Base-by-base conservation (phyloP, 2,329 filamentous ascomycete species). In the Penicillium sp. region DNA sequence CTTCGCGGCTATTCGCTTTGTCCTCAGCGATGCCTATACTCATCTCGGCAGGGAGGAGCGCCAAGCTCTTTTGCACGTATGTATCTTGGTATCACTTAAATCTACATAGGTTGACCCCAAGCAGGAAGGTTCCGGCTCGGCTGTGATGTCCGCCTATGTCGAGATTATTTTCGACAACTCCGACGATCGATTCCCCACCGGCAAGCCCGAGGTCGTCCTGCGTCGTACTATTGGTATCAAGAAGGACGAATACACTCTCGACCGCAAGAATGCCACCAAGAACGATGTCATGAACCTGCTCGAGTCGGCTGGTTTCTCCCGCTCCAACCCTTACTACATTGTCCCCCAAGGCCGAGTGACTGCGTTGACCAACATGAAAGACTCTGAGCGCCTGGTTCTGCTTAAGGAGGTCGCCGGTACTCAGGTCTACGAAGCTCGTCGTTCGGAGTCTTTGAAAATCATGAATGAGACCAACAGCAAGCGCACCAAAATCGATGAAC, bases 91-190 rank as follows among this genome's bases (percentile, higher is more conserved):
- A 44, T 21, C 31, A 8, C 15, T 35, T 7, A 7, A 17, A 31
- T 36, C 45, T 31, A 15, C 23, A 50, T 25, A 50, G 5, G 35
- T 29, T 63, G 45, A 80, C 68, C 55, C 27, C 31, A 49, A 60
- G 51, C 65, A 84, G 81, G 96, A 99, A 82, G 96, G 96, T 41
- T 96, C 94, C 4, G 96, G 94, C 36, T 96, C 93, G 4, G 94
- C 94, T 17, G 93, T 99, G 69, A 96, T 97, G 91, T 96, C 93
- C 48, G 96, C 94, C n/a, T 99, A 97, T 69, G 96, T 99, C 59
- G 94, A 99, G 77, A 91, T 99, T 69, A 96, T 97, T 65, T 99
- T 99, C 76, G 94, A 99, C 82, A 99, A 99, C 73, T 90, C 86
- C 68, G 93, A 99, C 73, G 91, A 96, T 68, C 90, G 94, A 68